Base-by-base conservation (phyloP, 345 rosid species). In the Camelina neglecta region DNA sequence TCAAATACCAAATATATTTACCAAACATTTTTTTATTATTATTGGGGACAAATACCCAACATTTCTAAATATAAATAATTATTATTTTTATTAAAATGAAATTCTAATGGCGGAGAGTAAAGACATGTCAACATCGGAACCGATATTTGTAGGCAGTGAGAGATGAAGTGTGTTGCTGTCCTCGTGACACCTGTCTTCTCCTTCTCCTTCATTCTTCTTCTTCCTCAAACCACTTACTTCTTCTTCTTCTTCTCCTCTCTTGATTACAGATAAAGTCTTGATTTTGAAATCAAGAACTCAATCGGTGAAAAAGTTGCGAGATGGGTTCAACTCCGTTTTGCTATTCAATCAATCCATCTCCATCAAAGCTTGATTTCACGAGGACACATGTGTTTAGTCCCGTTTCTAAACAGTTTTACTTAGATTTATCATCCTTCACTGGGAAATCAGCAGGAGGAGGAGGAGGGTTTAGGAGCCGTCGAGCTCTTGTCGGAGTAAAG, bases 251-350 rank as follows among this genome's bases (percentile, higher is more conserved):
- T 29, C 31, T 29, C 4, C 49, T 47, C 47, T 55, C 74, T 44
- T 49, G 10, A 10, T 18, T n/a, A 26, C 54, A 47, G 24, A 47
- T 3, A 23, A 57, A 29, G 36, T 23, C 15, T 31, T 21, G 77
- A 31, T 21, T 74, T 12, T 61, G 24, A 23, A 0, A 29, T 11
- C 54, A 57, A 12, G 18, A 42, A 12, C 7, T 36, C 7, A 2
- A 51, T 23, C 18, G 16, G 45, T 7, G 10, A 8, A 4, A 4
- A 47, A 0, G 0, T 4, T 16, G 11, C 71, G 81, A 74, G 59
- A 91, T 91, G 97, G 88, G 90, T 78, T 81, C 93, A 31, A 50
- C 93, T 83, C 65, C 83, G 72, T 79, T 86, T 65, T 83, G 81
- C 78, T 84, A 78, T 81, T 79, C 86, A 6, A 70, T 82, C 44